These are phyloP conservation scores for Massarina eburnea DNA, from an alignment of 2,329 filamentous ascomycete species.

Conservation along the genomic window DNA sequence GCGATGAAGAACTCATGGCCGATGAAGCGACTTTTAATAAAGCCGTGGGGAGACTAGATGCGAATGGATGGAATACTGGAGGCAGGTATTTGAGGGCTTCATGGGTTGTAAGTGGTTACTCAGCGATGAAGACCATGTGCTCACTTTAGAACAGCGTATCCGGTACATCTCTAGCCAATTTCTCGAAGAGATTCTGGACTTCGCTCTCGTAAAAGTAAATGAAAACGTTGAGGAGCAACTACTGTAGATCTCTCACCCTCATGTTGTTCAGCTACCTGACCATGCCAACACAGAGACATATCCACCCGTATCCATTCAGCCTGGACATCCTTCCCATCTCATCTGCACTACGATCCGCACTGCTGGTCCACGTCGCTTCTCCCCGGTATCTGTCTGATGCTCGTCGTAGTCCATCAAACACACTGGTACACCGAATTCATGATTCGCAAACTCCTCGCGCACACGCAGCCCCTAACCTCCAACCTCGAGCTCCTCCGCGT, in stretches of 20 bases:
- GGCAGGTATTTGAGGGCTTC: slow-evolving; percentile 25
- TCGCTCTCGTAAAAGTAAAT: slow-evolving; percentile 25
- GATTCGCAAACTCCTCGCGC: slow-evolving; percentile 36
- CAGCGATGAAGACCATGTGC: neutral
- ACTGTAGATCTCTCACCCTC: slow-evolving; percentile 10
- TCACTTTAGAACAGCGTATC: slow-evolving; percentile 14
- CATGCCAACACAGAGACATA: slow-evolving; percentile 20
- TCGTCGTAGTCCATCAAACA: slow-evolving; percentile 33
- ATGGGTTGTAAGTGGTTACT: slow-evolving; percentile 22
- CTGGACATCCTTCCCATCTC: slow-evolving; percentile 30
- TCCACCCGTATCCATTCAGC: slow-evolving; percentile 28
- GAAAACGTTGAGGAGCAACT: slow-evolving; percentile 21
- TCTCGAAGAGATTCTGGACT: slow-evolving; percentile 39
- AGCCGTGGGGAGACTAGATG: slow-evolving; percentile 25
- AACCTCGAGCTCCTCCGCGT: slow-evolving; percentile 29
- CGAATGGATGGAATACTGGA: slow-evolving; percentile 45
- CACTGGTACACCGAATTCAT: slow-evolving; percentile 42
- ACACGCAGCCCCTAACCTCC: slow-evolving; percentile 22
- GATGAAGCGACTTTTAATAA: slow-evolving; percentile 15
- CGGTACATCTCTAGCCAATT: slow-evolving; percentile 26
- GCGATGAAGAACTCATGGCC: slow-evolving; percentile 28
- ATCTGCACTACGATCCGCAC: slow-evolving; percentile 32
- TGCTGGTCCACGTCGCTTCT: slow-evolving; percentile 33
- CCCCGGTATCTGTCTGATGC: slow-evolving; percentile 35
- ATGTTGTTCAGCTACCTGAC: neutral